Evolutionary conservation across 257 asterid species (phyloP).

Genomic region (Anisodus tanguticus): DNA sequence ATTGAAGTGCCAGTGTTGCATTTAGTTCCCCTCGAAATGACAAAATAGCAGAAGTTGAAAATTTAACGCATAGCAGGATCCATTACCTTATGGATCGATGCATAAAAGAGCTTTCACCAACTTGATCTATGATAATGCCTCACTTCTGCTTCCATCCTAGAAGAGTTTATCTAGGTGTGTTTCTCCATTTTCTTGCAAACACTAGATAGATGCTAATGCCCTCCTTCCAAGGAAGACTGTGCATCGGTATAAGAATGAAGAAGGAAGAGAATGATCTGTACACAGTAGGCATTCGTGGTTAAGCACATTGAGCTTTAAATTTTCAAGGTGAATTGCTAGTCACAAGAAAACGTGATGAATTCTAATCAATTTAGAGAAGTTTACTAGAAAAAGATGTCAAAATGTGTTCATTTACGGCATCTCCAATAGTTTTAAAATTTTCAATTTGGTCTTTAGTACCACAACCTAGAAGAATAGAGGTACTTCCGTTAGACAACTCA

Average conservation of each 20-base stretch:
- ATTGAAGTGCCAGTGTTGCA: constrained; percentile 4
- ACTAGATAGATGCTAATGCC: neutral
- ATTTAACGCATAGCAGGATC: neutral
- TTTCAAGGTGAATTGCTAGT: constrained; percentile 12
- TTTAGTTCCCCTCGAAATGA: neutral
- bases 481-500: neutral
- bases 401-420: neutral
- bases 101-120: neutral
- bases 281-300: neutral
- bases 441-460: constrained; percentile 11
- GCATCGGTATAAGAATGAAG: constrained; percentile 6
- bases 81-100: neutral
- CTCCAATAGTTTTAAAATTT: neutral
- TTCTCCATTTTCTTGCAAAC: constrained; percentile 27
- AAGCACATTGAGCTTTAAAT: neutral
- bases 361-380: neutral
- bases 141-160: constrained; percentile 7
- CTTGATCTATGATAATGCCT: neutral
- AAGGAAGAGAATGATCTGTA: neutral
- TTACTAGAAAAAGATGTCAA: neutral
- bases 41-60: neutral
- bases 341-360: neutral
- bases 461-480: constrained; percentile 4
- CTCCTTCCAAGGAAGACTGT: neutral
- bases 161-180: neutral